Percentiles rank a stretch among this genome's conserved stretches.
phyloP scores from a whole-genome alignment of 495 filamentous ascomycete species.

The Neurospora cerealis region DNA sequence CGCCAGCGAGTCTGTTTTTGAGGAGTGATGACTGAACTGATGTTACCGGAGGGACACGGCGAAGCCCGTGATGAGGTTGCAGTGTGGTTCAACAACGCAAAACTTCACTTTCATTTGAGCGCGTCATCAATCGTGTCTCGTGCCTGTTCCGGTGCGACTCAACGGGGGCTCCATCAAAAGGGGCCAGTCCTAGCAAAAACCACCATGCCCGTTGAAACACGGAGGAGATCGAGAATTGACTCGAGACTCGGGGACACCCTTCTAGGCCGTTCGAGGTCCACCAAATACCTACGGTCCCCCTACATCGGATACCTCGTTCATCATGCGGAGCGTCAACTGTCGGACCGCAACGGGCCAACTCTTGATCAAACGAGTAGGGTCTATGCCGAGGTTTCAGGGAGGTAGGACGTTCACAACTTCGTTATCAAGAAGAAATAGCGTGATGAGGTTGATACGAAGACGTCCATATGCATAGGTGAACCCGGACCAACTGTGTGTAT shows the following conservation, averaged over 20 bases:
- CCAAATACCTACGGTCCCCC: neutral
- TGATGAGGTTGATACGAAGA: neutral
- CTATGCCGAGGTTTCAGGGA: neutral
- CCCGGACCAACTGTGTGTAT: neutral
- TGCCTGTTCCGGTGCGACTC: neutral
- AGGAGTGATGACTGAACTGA: neutral
- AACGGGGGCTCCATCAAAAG: neutral
- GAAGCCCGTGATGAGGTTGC: neutral
- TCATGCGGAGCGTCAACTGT: neutral
- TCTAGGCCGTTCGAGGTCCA: neutral
- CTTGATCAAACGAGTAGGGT: neutral
- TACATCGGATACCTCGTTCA: neutral
- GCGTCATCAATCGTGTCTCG: neutral
- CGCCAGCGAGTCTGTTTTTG: neutral
- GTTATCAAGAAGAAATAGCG: neutral
- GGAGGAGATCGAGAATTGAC: neutral
- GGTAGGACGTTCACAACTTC: neutral
- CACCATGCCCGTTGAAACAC: neutral
- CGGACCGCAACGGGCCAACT: neutral
- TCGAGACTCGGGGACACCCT: neutral
- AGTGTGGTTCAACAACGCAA: neutral
- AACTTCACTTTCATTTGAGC: neutral
- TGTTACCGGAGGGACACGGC: neutral
- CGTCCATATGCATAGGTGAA: neutral
- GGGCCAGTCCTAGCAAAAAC: neutral